These are phyloP conservation scores for Fraxinus anomala DNA, from an alignment of 257 asterid species.

Conservation along the genomic window DNA sequence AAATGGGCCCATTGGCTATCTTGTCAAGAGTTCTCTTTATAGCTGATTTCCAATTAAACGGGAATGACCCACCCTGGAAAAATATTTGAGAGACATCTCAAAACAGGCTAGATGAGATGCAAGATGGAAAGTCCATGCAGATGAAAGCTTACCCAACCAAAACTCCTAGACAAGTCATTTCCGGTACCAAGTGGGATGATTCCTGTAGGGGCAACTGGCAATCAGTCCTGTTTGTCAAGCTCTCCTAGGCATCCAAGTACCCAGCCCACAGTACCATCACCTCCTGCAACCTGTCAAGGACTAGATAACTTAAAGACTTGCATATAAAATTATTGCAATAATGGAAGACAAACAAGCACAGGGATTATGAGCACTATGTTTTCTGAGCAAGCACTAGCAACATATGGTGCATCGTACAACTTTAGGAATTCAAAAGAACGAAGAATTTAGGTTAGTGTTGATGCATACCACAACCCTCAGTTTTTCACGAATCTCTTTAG, in stretches of 20 bases:
- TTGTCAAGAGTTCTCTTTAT: slow-evolving; percentile 77
- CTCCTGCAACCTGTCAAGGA: slow-evolving; percentile 92
- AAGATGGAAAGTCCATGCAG: slow-evolving; percentile 22
- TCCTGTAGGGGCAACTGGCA: slow-evolving; percentile 83
- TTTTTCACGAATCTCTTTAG: slow-evolving; percentile 76
- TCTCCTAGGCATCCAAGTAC: slow-evolving; percentile 95
- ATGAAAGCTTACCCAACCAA: slow-evolving; percentile 78
- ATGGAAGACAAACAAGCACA: slow-evolving; percentile 7
- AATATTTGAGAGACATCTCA: slow-evolving; percentile 22
- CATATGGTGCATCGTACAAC: background rate
- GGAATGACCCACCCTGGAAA: slow-evolving; percentile 92
- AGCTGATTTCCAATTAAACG: slow-evolving; percentile 88
- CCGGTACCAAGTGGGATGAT: slow-evolving; percentile 97
- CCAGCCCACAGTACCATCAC: slow-evolving; percentile 99
- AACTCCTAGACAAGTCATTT: slow-evolving; percentile 94
- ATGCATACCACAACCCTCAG: slow-evolving; percentile 86
- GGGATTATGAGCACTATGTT: slow-evolving; percentile 1
- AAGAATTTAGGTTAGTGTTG: background rate
- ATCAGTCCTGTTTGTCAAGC: slow-evolving; percentile 57
- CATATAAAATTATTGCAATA: slow-evolving; percentile 5
- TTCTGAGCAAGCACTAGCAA: background rate
- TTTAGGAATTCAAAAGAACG: slow-evolving; percentile 6
- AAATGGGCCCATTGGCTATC: slow-evolving; percentile 57
- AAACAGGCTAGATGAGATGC: slow-evolving; percentile 26
- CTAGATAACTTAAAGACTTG: slow-evolving; percentile 19